Percentiles rank a stretch among this genome's conserved stretches.
Evolutionary conservation across 2,329 filamentous ascomycete species (phyloP).

Genomic region (Ophiostoma ips): DNA sequence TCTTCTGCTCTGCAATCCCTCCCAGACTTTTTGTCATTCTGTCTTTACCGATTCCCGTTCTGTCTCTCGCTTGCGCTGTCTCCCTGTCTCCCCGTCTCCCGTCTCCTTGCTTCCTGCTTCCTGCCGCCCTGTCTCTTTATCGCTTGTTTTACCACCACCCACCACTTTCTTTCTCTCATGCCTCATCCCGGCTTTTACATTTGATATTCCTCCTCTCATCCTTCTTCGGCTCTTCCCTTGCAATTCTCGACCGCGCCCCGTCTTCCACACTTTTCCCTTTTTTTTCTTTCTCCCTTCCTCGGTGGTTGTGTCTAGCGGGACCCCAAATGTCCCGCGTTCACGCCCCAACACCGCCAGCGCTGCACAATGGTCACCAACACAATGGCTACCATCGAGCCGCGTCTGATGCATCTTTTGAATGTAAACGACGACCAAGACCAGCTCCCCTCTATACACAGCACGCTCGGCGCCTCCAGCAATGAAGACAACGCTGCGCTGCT

Average conservation of each 20-base stretch:
- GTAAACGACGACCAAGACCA: slow-evolving; percentile 27
- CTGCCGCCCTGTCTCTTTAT: too few relatives aligned
- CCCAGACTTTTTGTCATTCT: too few relatives aligned
- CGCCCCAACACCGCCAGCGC: slow-evolving; percentile 18
- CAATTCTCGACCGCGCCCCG: too few relatives aligned
- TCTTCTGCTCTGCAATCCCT: too few relatives aligned
- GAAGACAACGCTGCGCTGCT: slow-evolving; percentile 18
- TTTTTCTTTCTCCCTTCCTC: neutral
- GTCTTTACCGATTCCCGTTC: too few relatives aligned
- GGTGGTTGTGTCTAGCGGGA: slow-evolving; percentile 1
- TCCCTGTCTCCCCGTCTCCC: too few relatives aligned
- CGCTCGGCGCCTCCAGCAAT: slow-evolving; percentile 24
- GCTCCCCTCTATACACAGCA: slow-evolving; percentile 22
- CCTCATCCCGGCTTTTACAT: too few relatives aligned
- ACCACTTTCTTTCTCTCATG: too few relatives aligned
- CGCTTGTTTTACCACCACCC: too few relatives aligned
- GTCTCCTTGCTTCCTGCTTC: too few relatives aligned
- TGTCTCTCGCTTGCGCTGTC: too few relatives aligned
- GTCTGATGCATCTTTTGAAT: slow-evolving; percentile 51
- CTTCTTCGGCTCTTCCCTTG: neutral
- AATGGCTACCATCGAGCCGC: slow-evolving; percentile 54
- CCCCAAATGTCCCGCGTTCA: slow-evolving; percentile 23
- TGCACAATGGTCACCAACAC: slow-evolving; percentile 45
- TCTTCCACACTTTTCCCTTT: neutral
- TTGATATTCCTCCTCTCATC: too few relatives aligned